A percentile compares a stretch with the other conserved stretches of the same genome.
Evolutionary conservation across 441 rosid species (phyloP).

Genomic region (Syzygium syzygioides): DNA sequence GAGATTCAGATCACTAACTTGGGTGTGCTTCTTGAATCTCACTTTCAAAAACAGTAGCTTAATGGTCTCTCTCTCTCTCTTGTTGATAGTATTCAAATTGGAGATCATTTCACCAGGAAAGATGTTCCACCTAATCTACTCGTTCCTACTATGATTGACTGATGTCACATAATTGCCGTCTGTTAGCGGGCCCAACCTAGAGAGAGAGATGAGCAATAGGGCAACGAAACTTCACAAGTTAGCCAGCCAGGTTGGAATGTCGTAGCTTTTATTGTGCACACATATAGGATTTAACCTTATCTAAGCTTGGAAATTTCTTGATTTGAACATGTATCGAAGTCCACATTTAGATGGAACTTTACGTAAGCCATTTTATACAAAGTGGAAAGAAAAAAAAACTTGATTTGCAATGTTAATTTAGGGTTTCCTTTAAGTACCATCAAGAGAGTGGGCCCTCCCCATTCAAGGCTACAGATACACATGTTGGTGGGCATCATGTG

Average conservation of each 20-base stretch:
- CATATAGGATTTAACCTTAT: not conserved
- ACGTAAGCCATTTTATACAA: not conserved
- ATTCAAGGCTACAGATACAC: not conserved
- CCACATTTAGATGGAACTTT: not conserved
- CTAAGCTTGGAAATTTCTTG: not conserved
- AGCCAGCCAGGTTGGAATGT: not conserved
- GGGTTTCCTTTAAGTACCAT: not conserved
- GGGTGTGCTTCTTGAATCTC: not conserved
- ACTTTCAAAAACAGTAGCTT: not conserved
- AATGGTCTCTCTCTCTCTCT: not conserved
- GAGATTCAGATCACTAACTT: not conserved
- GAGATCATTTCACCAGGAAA: not conserved
- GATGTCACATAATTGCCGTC: not conserved
- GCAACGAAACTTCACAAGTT: not conserved
- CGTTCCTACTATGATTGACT: not conserved
- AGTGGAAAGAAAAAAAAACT: not conserved
- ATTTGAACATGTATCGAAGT: not conserved
- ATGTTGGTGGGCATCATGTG: slow-evolving; percentile 43
- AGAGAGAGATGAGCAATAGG: not conserved
- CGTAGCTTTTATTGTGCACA: not conserved
- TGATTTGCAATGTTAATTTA: not conserved
- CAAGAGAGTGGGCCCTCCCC: not conserved
- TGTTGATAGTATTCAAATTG: not conserved
- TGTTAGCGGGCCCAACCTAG: not conserved
- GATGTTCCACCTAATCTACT: slow-evolving; percentile 23